Percentiles rank a stretch among this genome's conserved stretches.
phyloP scores from a whole-genome alignment of 2,329 filamentous ascomycete genomes.

The Thelonectria discophora region DNA sequence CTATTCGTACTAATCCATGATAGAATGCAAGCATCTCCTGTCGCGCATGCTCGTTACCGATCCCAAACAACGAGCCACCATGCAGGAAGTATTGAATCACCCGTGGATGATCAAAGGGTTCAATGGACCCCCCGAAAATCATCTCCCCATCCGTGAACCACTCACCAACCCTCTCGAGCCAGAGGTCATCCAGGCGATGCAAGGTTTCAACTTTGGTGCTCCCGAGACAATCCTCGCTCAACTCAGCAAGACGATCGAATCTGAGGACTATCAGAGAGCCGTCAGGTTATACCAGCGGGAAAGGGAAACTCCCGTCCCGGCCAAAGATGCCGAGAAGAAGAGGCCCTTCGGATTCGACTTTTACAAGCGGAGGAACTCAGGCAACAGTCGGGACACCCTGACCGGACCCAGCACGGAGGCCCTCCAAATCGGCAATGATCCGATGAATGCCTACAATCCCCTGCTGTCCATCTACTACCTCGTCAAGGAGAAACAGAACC shows the following conservation, averaged over 20 bases:
- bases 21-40: constrained; percentile 93
- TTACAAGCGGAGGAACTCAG: constrained; percentile 92
- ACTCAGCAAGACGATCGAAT: constrained; percentile 86
- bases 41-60: constrained; percentile 97
- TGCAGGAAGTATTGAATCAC: constrained; percentile 92
- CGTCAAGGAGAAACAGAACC: constrained; percentile 92
- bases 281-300: constrained; percentile 76
- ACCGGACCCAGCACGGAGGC: constrained; percentile 85
- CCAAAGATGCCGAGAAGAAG: constrained; percentile 78
- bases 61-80: constrained; percentile 82
- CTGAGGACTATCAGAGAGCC: constrained; percentile 90
- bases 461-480: constrained; percentile 94
- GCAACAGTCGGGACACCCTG: constrained; percentile 87
- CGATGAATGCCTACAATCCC: constrained; percentile 91
- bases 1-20: constrained; percentile 47
- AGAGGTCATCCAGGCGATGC: constrained; percentile 91
- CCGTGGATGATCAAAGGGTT: constrained; percentile 97
- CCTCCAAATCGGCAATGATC: constrained; percentile 82
- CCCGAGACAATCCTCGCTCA: constrained; percentile 84
- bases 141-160: constrained; percentile 83
- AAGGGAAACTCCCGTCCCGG: constrained; percentile 66
- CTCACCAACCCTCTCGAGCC: constrained; percentile 84
- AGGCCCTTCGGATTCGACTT: constrained; percentile 93
- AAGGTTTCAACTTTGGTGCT: constrained; percentile 95
- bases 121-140: constrained; percentile 86